These are phyloP conservation scores for Ambrosia hybrid DNA, from an alignment of 140 eudicot species.

Conservation along the genomic window DNA sequence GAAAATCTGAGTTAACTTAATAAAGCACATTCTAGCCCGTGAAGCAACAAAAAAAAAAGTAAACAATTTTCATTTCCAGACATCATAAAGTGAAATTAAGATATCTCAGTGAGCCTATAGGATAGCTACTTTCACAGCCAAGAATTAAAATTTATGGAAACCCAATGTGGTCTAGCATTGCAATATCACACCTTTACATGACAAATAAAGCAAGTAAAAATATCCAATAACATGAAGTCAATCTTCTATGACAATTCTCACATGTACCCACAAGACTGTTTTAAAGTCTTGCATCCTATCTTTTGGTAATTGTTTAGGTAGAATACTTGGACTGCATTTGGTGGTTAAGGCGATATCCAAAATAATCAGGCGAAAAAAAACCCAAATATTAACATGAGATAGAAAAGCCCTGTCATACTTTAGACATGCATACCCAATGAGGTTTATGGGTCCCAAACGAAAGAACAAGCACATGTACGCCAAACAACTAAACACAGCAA, in stretches of 20 bases:
- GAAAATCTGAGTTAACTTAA: conserved; percentile 9
- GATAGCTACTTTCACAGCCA: neutral
- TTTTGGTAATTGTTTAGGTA: neutral
- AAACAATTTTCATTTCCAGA: too few species aligned
- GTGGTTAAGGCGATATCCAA: conserved; percentile 5
- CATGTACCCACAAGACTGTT: neutral
- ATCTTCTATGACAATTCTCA: neutral
- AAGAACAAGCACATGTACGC: neutral
- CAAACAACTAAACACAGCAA: neutral
- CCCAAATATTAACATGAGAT: neutral
- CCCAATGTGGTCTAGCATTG: neutral
- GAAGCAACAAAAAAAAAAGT: neutral
- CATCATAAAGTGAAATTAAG: neutral
- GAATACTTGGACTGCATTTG: conserved; percentile 4
- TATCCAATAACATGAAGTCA: neutral
- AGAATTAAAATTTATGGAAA: neutral
- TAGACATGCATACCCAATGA: neutral
- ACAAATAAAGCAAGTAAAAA: neutral
- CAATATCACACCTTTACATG: neutral
- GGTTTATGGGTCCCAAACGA: neutral
- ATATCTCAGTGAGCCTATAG: neutral
- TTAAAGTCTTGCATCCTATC: too few species aligned
- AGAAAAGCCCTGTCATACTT: neutral
- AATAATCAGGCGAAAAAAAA: neutral
- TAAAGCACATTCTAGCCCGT: neutral